Base-by-base conservation (phyloP, 331 rosid species). In the Arachis monticola region DNA sequence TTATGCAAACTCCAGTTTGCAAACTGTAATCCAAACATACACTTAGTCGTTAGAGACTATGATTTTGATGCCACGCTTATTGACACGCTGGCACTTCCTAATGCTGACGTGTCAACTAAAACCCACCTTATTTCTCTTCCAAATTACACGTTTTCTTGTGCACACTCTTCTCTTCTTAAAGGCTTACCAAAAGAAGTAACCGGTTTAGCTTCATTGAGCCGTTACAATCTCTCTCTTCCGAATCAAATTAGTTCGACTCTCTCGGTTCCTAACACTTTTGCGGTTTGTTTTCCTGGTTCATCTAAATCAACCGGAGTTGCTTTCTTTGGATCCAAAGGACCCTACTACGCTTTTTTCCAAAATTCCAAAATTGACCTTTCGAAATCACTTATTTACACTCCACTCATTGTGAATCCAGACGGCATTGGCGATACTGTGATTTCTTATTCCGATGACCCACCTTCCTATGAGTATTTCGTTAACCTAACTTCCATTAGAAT, bases 311-410 rank as follows among this genome's bases (percentile, higher is more conserved):
- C 65, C 0, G 86, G 88, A 0, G 72, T 79, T 2, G 78, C 79
- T 0, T 71, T 85, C 32, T 61, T 85, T 0, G 82, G 78, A 10
- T 67, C 82, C 0, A 55, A 13, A 6, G 85, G 79, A 1, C 88
- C 85, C 1, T 85, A 78, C 6, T 1, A 69, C 10, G 17, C n/a
- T n/a, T 1, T 17, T 10, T 10, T 2, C 5, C n/a, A 72, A 11
- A 51, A 56, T 5, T 70, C 88, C 77, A 48, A 67, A 53, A 52
- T 81, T 45, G 85, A 85, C 61, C 79, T 85, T 3, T 78, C 88
- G 0, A 56, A 75, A 41, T 66, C 77, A 9, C 79, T 85, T 70
- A 10, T 31, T 55, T 81, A 78, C 88, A 81, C 85, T 4, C 77
- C 88, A 0, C 65, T 85, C 22, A 12, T 85, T 0, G 5, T 67